phyloP scores from a whole-genome alignment of 2,329 filamentous ascomycete species.

The Botryotinia convoluta region DNA sequence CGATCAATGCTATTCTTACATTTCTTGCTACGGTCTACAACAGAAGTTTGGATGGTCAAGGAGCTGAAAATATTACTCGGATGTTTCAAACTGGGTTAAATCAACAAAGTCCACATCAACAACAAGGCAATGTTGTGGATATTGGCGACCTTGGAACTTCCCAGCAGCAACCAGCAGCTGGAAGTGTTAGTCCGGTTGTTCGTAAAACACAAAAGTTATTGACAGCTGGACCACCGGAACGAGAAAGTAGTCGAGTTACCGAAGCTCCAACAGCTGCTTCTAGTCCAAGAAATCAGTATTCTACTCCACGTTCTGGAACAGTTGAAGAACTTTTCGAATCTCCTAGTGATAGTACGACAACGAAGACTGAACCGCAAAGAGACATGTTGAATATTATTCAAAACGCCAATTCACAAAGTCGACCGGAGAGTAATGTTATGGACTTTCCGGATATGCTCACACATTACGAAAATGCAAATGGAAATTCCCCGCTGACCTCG shows the following conservation, averaged over 20 bases:
- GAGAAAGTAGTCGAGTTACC: conserved; percentile 4
- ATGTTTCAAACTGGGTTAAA: conserved; percentile 77
- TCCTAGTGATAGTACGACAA: conserved; percentile 46
- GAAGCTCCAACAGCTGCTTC: conserved; percentile 34
- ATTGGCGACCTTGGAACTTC: conserved; percentile 52
- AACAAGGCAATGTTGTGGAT: conserved; percentile 59
- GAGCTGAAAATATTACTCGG: conserved; percentile 74
- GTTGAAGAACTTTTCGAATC: conserved; percentile 61
- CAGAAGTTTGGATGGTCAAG: conserved; percentile 83
- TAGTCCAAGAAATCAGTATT: conserved; percentile 36
- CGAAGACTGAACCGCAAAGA: conserved; percentile 58
- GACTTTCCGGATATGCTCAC: conserved; percentile 53
- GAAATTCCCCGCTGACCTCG: conserved; percentile 53
- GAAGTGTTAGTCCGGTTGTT: conserved; percentile 32
- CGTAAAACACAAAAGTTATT: conserved; percentile 36
- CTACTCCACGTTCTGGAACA: conserved; percentile 45
- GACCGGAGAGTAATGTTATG: conserved; percentile 38
- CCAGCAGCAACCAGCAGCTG: conserved; percentile 27
- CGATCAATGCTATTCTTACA: conserved; percentile 96
- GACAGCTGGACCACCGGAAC: conserved; percentile 35
- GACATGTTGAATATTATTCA: conserved; percentile 66
- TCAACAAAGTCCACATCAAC: conserved; percentile 47
- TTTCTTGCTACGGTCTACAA: conserved; percentile 97
- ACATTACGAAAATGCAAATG: conserved; percentile 44
- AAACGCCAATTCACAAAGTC: conserved; percentile 56